Percentiles rank a stretch among this genome's conserved stretches.
phyloP scores from a whole-genome alignment of 2,329 filamentous ascomycete genomes.

The Nemania sp. region DNA sequence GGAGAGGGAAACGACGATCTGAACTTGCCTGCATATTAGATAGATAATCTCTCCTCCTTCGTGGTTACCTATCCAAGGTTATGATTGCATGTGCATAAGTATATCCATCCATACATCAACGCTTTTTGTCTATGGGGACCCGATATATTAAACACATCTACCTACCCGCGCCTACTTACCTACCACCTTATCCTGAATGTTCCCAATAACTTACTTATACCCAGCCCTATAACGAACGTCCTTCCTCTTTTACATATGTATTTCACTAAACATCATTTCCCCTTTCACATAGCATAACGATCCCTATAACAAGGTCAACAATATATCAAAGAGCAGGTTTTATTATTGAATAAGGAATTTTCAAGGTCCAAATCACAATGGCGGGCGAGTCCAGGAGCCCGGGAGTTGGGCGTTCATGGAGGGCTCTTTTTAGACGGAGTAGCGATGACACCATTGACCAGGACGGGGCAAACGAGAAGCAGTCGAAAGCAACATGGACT shows the following conservation, averaged over 20 bases:
- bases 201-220: slow-evolving; percentile 8
- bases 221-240: not conserved
- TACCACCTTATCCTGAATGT: not conserved
- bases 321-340: not conserved
- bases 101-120: no score
- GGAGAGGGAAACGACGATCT: slow-evolving; percentile 21
- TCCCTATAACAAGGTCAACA: not conserved
- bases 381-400: slow-evolving; percentile 38
- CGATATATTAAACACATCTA: not conserved
- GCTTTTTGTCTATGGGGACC: not conserved
- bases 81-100: not conserved
- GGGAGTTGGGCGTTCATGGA: slow-evolving; percentile 38
- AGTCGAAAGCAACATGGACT: slow-evolving; percentile 58
- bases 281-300: not conserved
- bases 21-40: no score
- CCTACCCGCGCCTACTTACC: not conserved
- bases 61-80: not conserved
- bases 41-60: not conserved
- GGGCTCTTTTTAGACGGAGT: slow-evolving; percentile 38
- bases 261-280: not conserved
- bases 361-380: slow-evolving; percentile 21
- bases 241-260: not conserved
- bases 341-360: not conserved
- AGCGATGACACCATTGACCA: slow-evolving; percentile 31
- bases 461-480: slow-evolving; percentile 27